Conservation (phyloP, 306 rosid genomes). For the Leucaena leucocephala region DNA sequence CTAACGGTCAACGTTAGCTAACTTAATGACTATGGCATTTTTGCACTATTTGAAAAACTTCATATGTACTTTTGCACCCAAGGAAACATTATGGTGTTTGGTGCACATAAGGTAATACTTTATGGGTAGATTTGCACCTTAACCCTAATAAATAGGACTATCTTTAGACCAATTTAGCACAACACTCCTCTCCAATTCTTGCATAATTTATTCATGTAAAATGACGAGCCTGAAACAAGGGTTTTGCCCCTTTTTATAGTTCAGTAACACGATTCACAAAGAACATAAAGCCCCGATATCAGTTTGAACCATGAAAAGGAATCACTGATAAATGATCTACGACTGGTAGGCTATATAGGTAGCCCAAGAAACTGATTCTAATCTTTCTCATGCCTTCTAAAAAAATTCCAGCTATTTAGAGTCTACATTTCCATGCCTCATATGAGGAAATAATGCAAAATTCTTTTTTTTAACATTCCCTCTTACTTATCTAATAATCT, state of each 20-base stretch:
- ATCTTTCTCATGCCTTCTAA: background rate
- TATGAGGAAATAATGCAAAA: background rate
- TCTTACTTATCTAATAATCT: background rate
- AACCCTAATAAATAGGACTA: background rate
- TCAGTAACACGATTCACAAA: background rate
- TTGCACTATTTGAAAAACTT: too few relatives aligned
- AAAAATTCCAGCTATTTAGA: background rate
- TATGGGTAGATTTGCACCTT: too few relatives aligned
- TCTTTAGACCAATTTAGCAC: background rate
- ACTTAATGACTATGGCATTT: too few relatives aligned
- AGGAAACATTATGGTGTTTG: too few relatives aligned
- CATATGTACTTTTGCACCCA: too few relatives aligned
- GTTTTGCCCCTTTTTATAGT: background rate
- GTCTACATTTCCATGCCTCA: background rate
- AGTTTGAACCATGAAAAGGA: conserved; percentile 5
- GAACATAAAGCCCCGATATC: background rate
- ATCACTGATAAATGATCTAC: background rate
- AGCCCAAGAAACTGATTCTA: background rate
- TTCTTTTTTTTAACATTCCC: background rate
- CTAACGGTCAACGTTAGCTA: too few relatives aligned
- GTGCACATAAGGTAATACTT: too few relatives aligned
- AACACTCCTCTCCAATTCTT: background rate
- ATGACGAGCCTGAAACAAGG: conserved; percentile 1
- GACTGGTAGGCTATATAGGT: conserved; percentile 2
- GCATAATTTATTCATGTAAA: background rate